These are phyloP conservation scores for Russula dissimulans DNA, from an alignment of 768 basidiomycete genomes.

Conservation along the genomic window DNA sequence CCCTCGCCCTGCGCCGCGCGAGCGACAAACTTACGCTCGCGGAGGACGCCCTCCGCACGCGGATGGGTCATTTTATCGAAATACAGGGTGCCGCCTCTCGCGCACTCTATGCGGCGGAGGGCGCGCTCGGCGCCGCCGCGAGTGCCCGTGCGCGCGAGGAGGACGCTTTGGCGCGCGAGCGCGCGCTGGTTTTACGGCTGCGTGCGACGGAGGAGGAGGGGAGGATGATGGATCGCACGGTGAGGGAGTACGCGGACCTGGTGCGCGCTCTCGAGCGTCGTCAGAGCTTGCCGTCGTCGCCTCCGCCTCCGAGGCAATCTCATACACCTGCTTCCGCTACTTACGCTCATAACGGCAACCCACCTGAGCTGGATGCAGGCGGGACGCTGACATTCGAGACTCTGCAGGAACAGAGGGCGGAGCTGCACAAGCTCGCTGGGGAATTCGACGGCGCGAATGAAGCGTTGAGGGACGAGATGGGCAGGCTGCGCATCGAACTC, in stretches of 20 bases:
- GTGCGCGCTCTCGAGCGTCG: conserved; percentile 55
- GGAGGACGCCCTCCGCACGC: conserved; percentile 43
- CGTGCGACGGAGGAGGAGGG: conserved; percentile 46
- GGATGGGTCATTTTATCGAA: conserved; percentile 39
- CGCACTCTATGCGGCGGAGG: conserved; percentile 36
- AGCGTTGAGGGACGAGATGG: conserved; percentile 37
- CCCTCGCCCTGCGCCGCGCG: conserved; percentile 56
- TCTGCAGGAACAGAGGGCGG: conserved; percentile 41
- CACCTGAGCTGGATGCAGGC: conserved; percentile 2
- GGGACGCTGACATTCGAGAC: conserved; percentile 19
- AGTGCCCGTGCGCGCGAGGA: conserved; percentile 48
- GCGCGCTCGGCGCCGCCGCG: conserved; percentile 47
- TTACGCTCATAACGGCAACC: conserved; percentile 3
- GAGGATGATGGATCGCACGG: conserved; percentile 52
- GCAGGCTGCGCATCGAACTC: conserved; percentile 37
- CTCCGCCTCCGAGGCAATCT: neutral
- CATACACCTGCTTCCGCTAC: neutral
- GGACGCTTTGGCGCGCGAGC: conserved; percentile 39
- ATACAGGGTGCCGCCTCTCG: conserved; percentile 36
- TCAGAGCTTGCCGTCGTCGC: conserved; percentile 21
- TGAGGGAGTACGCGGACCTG: conserved; percentile 67
- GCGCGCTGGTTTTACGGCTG: conserved; percentile 38
- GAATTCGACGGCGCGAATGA: conserved; percentile 43
- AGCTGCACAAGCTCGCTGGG: conserved; percentile 38
- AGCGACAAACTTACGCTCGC: conserved; percentile 59